Evolutionary conservation across 345 rosid genomes (phyloP), one percentile per base, ranked within the genome.

Genomic region (Salix udensis): DNA sequence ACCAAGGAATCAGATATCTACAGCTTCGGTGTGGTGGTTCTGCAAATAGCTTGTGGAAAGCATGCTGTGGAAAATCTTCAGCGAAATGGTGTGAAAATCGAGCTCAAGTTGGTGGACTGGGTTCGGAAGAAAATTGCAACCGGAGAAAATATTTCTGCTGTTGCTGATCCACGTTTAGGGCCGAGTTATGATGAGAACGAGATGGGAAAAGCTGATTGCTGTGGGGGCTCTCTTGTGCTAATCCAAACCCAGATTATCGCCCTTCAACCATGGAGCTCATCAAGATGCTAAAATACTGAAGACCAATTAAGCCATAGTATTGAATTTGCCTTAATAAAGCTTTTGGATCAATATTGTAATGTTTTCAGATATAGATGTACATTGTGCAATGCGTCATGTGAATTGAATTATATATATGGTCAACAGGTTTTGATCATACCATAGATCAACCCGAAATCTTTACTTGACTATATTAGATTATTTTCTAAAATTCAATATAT

Each of bases 1-100:
- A 44, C 39, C 6, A 64, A 64, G 21, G 12, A 64, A 18, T 62
- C 76, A 30, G 76, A 73, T 50, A 73, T 74, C 19, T 74, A 18
- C 48, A 74, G 76, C 44, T 74, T 74, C 31, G 69, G 76, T 2
- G n/a, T 74, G 24, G 76, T 74, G 24, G 70, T 58, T 12, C 8
- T 74, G 19, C 69, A 74, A 44, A 74, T 74, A 28, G 68, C 65
- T 3, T 31, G 74, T 16, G 68, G 68, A 4, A 62, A 10, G 68
- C 64, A 4, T 24, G 65, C 53, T n/a, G 6, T 15, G 12, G n/a
- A 50, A 34, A 11, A 15, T 3, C 7, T 13, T 18, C 24, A 62
- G 1, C 5, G 6, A 26, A 31, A 16, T 9, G 68, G 31, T 31
- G 6, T 1, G 55, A 50, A 50, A 50, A 31, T 31, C 1, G 21